These are phyloP conservation scores for Thinopyrum elongatum DNA, from an alignment of 176 grass and related monocot species.

Conservation along the genomic window DNA sequence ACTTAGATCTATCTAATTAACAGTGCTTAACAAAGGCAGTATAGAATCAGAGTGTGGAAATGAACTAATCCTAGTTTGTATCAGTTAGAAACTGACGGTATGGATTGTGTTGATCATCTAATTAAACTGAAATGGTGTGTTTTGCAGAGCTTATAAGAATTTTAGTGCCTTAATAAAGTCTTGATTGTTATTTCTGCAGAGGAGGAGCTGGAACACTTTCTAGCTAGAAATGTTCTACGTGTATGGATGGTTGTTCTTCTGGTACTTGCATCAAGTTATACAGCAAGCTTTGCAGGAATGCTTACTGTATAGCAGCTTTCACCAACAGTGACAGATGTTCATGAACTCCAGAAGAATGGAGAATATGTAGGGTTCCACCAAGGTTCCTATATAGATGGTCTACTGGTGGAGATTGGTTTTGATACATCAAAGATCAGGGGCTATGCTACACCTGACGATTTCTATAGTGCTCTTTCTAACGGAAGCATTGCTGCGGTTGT, in stretches of 20 bases:
- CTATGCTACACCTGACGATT: constrained; percentile 17
- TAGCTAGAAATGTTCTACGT: constrained; percentile 28
- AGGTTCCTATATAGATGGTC: constrained; percentile 18
- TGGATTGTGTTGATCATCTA: neutral
- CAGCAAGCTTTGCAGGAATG: constrained; percentile 54
- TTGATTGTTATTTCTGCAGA: constrained; percentile 24
- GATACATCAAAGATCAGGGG: constrained; percentile 23
- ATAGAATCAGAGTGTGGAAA: neutral
- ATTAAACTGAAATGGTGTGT: neutral
- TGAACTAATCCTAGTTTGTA: neutral
- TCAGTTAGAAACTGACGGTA: neutral
- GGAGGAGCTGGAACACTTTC: constrained; percentile 28
- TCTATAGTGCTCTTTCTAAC: constrained; percentile 12
- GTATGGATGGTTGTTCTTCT: constrained; percentile 39
- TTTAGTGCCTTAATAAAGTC: neutral
- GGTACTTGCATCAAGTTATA: constrained; percentile 50
- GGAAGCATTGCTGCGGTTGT: constrained; percentile 42
- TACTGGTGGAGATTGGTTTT: constrained; percentile 25
- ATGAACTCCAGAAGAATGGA: constrained; percentile 37
- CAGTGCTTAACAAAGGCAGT: neutral
- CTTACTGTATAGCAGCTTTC: constrained; percentile 45
- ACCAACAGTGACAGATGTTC: constrained; percentile 39
- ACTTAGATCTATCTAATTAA: neutral
- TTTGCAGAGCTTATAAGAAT: neutral
- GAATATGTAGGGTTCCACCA: constrained; percentile 32